These are phyloP conservation scores for Physcomitrellopsis africana DNA, from an alignment of 225 moss, liverwort and hornwort genomes.

Conservation along the genomic window DNA sequence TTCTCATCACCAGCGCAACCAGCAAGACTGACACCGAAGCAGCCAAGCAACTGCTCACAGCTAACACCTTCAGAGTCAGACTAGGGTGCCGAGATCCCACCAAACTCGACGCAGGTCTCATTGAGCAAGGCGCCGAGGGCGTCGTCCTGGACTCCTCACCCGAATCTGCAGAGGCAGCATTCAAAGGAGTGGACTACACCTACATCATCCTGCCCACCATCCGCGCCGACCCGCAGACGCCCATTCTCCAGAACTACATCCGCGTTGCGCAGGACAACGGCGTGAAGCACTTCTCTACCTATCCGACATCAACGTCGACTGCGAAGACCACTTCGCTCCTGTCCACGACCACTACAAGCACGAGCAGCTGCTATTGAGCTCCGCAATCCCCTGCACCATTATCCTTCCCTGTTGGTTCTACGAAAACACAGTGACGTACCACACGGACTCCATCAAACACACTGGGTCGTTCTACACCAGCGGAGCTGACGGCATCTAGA, in stretches of 20 bases:
- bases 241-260: conserved; percentile 9
- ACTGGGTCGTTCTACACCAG: not conserved
- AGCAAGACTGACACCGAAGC: conserved; percentile 18
- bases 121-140: conserved; percentile 11
- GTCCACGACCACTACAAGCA: conserved; percentile 22
- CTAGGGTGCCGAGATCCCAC: conserved; percentile 23
- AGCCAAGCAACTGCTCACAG: conserved; percentile 17
- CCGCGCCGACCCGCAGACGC: not conserved
- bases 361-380: not conserved
- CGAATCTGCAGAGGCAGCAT: conserved; percentile 2
- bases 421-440: conserved; percentile 21
- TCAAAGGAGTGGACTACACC: conserved; percentile 18
- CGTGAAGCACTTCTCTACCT: conserved; percentile 28
- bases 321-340: conserved; percentile 20
- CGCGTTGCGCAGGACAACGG: not conserved
- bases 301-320: conserved; percentile 25
- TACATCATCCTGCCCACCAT: conserved; percentile 27
- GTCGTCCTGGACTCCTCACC: not conserved
- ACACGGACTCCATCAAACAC: not conserved
- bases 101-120: conserved; percentile 4
- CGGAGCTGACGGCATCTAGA: conserved; percentile 12
- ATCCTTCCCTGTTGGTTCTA: conserved; percentile 16
- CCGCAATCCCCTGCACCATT: conserved; percentile 12
- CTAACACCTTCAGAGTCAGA: conserved; percentile 14
- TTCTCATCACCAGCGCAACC: conserved; percentile 29